Conservation (phyloP, 1,139 yeast genomes). For the Saccharomyces hybrid region DNA sequence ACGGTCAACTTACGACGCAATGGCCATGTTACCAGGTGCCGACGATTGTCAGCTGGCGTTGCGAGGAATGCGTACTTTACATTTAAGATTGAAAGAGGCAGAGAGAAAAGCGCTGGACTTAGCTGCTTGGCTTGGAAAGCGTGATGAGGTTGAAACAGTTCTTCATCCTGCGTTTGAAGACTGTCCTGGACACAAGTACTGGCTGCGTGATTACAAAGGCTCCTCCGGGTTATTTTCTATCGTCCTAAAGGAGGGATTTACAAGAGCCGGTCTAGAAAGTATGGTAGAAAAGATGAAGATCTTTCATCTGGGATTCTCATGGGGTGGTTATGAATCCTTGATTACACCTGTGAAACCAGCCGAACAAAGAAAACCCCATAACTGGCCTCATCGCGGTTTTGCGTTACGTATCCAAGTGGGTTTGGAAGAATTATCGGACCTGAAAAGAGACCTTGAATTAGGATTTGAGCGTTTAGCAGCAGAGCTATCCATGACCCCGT, state of each 20-base stretch:
- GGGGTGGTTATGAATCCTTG: slow-evolving; percentile 12
- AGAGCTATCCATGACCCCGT: background rate
- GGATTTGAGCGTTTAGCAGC: slow-evolving; percentile 6
- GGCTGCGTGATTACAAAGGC: slow-evolving; percentile 9
- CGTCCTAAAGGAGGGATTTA: slow-evolving; percentile 5
- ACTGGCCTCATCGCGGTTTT: slow-evolving; percentile 5
- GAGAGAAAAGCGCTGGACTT: slow-evolving; percentile 7
- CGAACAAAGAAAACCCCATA: slow-evolving; percentile 2
- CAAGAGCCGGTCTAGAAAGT: slow-evolving; percentile 4
- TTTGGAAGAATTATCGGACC: slow-evolving; percentile 7
- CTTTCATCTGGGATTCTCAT: slow-evolving; percentile 9
- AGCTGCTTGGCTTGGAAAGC: slow-evolving; percentile 6
- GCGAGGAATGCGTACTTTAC: slow-evolving; percentile 8
- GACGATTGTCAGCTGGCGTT: slow-evolving; percentile 10
- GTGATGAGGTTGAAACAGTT: slow-evolving; percentile 8
- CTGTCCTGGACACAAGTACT: slow-evolving; percentile 9
- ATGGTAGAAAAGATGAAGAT: slow-evolving; percentile 9
- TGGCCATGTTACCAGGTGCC: slow-evolving; percentile 9
- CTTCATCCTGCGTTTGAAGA: slow-evolving; percentile 11
- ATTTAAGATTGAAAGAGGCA: slow-evolving; percentile 7
- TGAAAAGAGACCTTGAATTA: slow-evolving; percentile 3
- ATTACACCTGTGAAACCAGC: slow-evolving; percentile 6
- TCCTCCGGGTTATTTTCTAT: slow-evolving; percentile 9
- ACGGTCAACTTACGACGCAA: slow-evolving; percentile 6
- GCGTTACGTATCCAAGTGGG: slow-evolving; percentile 9